These are phyloP conservation scores for Lizonia empirigonia DNA, from an alignment of 2,329 filamentous ascomycete genomes.

Conservation along the genomic window DNA sequence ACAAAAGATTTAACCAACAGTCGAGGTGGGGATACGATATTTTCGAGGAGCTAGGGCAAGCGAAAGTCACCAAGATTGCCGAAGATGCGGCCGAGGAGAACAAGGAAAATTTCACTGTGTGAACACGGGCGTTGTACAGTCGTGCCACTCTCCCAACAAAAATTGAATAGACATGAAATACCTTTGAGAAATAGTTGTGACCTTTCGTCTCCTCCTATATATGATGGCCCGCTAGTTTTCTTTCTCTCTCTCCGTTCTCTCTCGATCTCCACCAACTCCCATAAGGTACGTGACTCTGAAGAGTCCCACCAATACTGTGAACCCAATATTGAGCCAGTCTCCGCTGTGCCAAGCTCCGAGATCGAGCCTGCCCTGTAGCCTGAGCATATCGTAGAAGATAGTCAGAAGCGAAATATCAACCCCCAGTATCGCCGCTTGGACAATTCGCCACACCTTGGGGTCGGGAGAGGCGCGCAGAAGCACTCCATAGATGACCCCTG, in stretches of 20 bases:
- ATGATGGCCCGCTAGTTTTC: not conserved
- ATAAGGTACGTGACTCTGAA: slow-evolving; percentile 11
- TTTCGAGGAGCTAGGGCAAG: slow-evolving; percentile 32
- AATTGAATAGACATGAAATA: not conserved
- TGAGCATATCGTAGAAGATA: not conserved
- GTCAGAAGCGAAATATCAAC: slow-evolving; percentile 13
- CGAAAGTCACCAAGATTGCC: slow-evolving; percentile 27
- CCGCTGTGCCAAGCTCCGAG: not conserved
- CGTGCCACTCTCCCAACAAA: not conserved
- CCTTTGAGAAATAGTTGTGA: no score
- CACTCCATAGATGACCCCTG: slow-evolving; percentile 13
- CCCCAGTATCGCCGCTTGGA: slow-evolving; percentile 14
- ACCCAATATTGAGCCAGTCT: slow-evolving; percentile 15
- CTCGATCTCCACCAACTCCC: slow-evolving; percentile 2
- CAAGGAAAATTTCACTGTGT: slow-evolving; percentile 27
- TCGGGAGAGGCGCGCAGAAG: slow-evolving; percentile 12
- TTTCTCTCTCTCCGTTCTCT: not conserved
- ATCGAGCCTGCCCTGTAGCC: slow-evolving; percentile 1
- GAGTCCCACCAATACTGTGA: slow-evolving; percentile 15
- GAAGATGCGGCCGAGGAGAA: slow-evolving; percentile 27
- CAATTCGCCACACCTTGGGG: slow-evolving; percentile 17
- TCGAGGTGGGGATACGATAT: slow-evolving; percentile 35
- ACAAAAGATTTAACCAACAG: slow-evolving; percentile 34
- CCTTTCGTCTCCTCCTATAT: not conserved
- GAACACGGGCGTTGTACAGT: not conserved